Base-by-base conservation (phyloP, 805 yeast species). In the Hanseniaspora vineae region DNA sequence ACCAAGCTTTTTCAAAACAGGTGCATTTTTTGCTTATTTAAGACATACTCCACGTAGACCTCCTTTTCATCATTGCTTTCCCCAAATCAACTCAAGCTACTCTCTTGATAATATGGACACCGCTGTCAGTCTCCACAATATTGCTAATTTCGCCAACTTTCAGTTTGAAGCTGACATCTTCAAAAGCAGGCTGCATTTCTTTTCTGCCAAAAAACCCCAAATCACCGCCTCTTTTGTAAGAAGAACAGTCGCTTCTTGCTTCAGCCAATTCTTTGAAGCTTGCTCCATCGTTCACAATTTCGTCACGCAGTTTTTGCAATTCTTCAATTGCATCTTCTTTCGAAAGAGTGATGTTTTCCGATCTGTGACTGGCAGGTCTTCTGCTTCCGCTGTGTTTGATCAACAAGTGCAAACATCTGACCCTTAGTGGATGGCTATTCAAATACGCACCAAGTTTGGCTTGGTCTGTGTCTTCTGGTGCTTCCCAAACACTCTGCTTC, bases 161-260 rank as follows among this genome's bases (percentile, higher is more conserved):
- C 54, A 92, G 69, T 4, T 67, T 80, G 62, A 84, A 90, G 1
- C 96, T 81, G 2, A 92, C 95, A 50, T 80, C 80, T 65, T 92
- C 98, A 59, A 92, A 92, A 50, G 82, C 68, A 35, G 96, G 96
- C 65, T 92, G 97, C 98, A 92, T 92, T 56, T 82, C 88, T 39
- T 96, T 96, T 51, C 73, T 78, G 20, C 84, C 86, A 60, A 92
- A 92, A 59, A 68, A 78, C 0, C 98, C 97, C 56, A 92, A 71
- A 62, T 92, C 98, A 43, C 98, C 98, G 18, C 88, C 87, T 58
- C 84, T 80, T 44, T 82, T 70, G 57, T 84, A 94, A 11, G 94
- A 82, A 15, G 84, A 76, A 64, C 97, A 88, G 61, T 90, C 98
- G 52, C 94, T 81, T 61, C 86, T 92, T 2, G 87, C 78, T 35